A percentile compares a stretch with the other conserved stretches of the same genome.
Conservation (phyloP, 495 filamentous ascomycete species). For the Clavariopsis aquatica region DNA sequence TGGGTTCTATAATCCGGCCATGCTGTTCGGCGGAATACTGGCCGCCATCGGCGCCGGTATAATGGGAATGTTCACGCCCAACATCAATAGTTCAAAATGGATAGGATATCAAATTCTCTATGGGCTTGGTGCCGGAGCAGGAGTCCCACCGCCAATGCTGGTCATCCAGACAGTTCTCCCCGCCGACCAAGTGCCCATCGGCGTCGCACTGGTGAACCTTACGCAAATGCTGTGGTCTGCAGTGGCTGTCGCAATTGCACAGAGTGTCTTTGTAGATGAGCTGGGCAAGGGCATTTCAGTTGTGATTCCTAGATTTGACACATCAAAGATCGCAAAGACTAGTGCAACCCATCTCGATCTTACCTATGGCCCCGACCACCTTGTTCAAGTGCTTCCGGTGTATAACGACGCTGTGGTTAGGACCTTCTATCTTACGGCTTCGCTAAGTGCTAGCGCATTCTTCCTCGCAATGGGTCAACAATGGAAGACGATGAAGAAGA, state of each 20-base stretch:
- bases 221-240: slow-evolving; percentile 39
- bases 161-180: slow-evolving; percentile 29
- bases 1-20: slow-evolving; percentile 34
- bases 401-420: slow-evolving; percentile 16
- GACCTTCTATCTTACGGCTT: slow-evolving; percentile 8
- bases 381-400: background rate
- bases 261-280: slow-evolving; percentile 38
- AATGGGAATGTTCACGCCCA: slow-evolving; percentile 19
- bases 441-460: slow-evolving; percentile 15
- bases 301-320: slow-evolving; percentile 3
- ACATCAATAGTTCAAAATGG: slow-evolving; percentile 16
- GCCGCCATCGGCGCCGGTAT: slow-evolving; percentile 29
- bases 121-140: slow-evolving; percentile 31
- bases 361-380: background rate
- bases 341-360: background rate
- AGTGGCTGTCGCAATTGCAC: slow-evolving; percentile 40
- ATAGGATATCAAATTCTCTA: slow-evolving; percentile 35
- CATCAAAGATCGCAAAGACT: background rate
- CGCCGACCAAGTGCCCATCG: slow-evolving; percentile 24
- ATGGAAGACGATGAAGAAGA: slow-evolving; percentile 30
- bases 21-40: slow-evolving; percentile 28
- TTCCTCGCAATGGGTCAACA: background rate
- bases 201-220: slow-evolving; percentile 38
- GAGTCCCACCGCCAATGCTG: slow-evolving; percentile 29
- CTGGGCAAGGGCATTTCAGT: background rate